These are phyloP conservation scores for Agrocybe pediades DNA, from an alignment of 768 basidiomycete genomes.

Conservation along the genomic window DNA sequence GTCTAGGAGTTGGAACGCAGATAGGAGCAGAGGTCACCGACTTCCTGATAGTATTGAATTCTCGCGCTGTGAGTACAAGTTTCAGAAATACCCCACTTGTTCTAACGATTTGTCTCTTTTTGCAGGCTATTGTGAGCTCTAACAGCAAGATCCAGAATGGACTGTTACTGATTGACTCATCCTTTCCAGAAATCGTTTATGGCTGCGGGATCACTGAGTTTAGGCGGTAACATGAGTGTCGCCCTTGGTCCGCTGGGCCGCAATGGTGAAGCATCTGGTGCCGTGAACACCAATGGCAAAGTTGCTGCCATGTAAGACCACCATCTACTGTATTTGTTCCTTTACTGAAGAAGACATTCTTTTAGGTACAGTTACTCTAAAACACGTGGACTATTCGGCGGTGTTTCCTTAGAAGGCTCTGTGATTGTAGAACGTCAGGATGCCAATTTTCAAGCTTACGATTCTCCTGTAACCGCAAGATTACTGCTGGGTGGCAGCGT, in stretches of 20 bases:
- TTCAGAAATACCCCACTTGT: not conserved
- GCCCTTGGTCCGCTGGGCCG: constrained; percentile 92
- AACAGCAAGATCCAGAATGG: not conserved
- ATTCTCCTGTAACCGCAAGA: constrained; percentile 70
- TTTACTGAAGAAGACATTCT: not conserved
- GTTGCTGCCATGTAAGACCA: constrained; percentile 80
- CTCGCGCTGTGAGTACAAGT: constrained; percentile 56
- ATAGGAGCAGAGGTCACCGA: constrained; percentile 88
- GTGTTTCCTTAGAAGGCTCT: constrained; percentile 85
- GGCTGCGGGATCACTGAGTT: constrained; percentile 87
- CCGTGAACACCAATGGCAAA: constrained; percentile 82
- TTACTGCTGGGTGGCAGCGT: constrained; percentile 80
- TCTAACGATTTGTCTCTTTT: not conserved
- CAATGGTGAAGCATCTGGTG: constrained; percentile 89
- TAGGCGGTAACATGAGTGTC: constrained; percentile 89
- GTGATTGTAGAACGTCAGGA: constrained; percentile 95
- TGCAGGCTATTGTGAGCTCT: constrained; percentile 65
- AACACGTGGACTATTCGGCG: constrained; percentile 92
- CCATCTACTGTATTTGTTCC: constrained; percentile 1
- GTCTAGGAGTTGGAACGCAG: constrained; percentile 85
- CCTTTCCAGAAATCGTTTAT: constrained; percentile 76
- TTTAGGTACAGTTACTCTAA: constrained; percentile 88
- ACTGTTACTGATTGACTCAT: not conserved
- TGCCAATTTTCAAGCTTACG: constrained; percentile 84
- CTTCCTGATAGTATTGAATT: constrained; percentile 88